Evolutionary conservation across 495 filamentous ascomycete species (phyloP).

Genomic region (Geoglossum glabrum): DNA sequence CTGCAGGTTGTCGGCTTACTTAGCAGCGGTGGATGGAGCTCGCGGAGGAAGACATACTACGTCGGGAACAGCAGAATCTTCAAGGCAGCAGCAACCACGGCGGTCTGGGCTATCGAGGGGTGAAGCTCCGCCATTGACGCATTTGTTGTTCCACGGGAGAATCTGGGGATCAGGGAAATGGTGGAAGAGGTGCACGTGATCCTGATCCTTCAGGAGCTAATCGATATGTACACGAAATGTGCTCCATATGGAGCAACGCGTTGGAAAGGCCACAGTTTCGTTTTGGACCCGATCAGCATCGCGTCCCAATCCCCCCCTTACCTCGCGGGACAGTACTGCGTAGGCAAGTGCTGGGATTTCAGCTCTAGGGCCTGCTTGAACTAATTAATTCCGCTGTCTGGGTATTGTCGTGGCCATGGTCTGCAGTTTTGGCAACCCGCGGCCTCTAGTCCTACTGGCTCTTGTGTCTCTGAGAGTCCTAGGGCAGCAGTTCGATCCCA

Average conservation of each 20-base stretch:
- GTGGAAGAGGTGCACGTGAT: too few species aligned
- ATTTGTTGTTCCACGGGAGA: neutral
- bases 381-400: too few species aligned
- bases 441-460: conserved; percentile 2
- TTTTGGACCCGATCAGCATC: too few species aligned
- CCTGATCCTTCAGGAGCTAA: too few species aligned
- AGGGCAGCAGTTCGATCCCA: conserved; percentile 42
- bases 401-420: neutral
- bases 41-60: conserved; percentile 44
- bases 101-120: conserved; percentile 71
- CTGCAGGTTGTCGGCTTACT: conserved; percentile 22
- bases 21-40: neutral
- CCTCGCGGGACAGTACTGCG: too few species aligned
- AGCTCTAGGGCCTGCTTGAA: too few species aligned
- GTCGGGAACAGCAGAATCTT: conserved; percentile 90
- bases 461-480: conserved; percentile 30
- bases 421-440: conserved; percentile 4
- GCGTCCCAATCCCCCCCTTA: too few species aligned
- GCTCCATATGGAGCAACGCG: too few species aligned
- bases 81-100: conserved; percentile 68
- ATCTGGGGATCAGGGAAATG: too few species aligned
- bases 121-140: conserved; percentile 55
- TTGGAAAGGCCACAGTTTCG: neutral
- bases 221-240: too few species aligned
- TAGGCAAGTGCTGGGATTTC: too few species aligned